These are phyloP conservation scores for Gaeumannomyces tritici DNA, from an alignment of 2,329 filamentous ascomycete species.

Conservation along the genomic window DNA sequence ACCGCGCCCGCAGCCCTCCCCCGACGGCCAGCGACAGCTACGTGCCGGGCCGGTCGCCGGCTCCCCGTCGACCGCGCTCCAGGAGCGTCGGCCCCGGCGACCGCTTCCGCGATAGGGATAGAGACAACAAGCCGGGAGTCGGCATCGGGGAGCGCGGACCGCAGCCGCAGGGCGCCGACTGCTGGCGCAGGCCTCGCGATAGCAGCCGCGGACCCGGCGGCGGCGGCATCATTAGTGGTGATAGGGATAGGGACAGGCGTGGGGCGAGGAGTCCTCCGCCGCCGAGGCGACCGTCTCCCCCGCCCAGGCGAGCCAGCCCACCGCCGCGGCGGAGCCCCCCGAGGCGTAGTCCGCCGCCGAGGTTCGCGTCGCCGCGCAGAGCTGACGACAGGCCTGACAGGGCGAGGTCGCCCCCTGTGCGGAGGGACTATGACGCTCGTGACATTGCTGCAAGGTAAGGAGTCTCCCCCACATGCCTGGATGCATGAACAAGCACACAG, in stretches of 20 bases:
- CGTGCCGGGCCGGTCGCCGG: constrained; percentile 27
- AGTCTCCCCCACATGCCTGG: constrained; percentile 7
- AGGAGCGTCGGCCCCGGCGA: constrained; percentile 22
- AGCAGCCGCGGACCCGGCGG: constrained; percentile 21
- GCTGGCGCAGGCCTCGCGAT: constrained; percentile 25
- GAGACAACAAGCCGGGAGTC: constrained; percentile 13
- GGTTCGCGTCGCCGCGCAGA: constrained; percentile 30
- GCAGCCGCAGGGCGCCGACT: constrained; percentile 16
- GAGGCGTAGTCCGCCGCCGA: constrained; percentile 21
- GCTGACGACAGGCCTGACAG: constrained; percentile 21
- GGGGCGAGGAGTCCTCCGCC: neutral
- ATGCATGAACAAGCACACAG: neutral
- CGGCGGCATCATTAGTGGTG: neutral
- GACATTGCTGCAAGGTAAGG: constrained; percentile 18
- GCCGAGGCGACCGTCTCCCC: constrained; percentile 10
- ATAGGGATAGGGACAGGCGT: neutral
- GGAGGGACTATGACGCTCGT: constrained; percentile 27
- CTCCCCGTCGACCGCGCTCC: constrained; percentile 24
- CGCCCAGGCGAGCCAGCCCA: constrained; percentile 16
- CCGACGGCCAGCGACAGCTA: constrained; percentile 28
- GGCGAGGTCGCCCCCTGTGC: constrained; percentile 22
- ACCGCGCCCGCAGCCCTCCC: constrained; percentile 18
- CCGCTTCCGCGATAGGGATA: constrained; percentile 26
- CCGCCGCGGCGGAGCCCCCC: constrained; percentile 22
- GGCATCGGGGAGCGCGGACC: neutral